phyloP scores from a whole-genome alignment of 768 basidiomycete genomes.

The Rhizopogon vinicolor region DNA sequence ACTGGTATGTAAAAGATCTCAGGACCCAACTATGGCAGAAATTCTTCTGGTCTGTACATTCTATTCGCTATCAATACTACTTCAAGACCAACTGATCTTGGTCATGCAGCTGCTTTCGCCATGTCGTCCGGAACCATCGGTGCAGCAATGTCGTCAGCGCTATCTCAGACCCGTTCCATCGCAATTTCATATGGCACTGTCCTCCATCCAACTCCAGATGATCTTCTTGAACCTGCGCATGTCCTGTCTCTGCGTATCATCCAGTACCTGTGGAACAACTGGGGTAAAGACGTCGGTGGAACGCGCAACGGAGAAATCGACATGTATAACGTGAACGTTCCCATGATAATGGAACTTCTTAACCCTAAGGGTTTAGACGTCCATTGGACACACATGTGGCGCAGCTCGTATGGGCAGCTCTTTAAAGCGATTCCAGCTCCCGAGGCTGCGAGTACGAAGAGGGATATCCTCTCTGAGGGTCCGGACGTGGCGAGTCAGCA shows the following conservation, averaged over 20 bases:
- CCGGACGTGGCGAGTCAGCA: conserved; percentile 34
- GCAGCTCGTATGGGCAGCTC: conserved; percentile 77
- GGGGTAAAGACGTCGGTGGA: conserved; percentile 68
- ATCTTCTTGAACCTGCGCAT: conserved; percentile 69
- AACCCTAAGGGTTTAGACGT: conserved; percentile 58
- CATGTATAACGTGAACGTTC: conserved; percentile 85
- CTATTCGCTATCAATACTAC: neutral
- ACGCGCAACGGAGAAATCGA: conserved; percentile 64
- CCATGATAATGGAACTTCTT: conserved; percentile 65
- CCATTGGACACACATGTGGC: conserved; percentile 82
- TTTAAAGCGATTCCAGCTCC: conserved; percentile 49
- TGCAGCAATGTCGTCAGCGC: conserved; percentile 77
- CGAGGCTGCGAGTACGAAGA: conserved; percentile 12
- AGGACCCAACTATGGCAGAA: conserved; percentile 83
- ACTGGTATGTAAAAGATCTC: conserved; percentile 52
- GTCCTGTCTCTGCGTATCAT: conserved; percentile 63
- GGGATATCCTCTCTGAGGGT: conserved; percentile 33
- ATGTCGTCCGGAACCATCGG: conserved; percentile 93
- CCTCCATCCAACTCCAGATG: conserved; percentile 56
- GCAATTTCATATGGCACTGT: conserved; percentile 88
- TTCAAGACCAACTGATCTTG: conserved; percentile 1
- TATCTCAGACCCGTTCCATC: conserved; percentile 70
- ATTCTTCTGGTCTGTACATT: conserved; percentile 61
- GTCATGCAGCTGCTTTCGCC: conserved; percentile 66
- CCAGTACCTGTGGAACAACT: conserved; percentile 73